These are phyloP conservation scores for Fusarium keratoplasticum DNA, from an alignment of 2,329 filamentous ascomycete genomes.

Conservation along the genomic window DNA sequence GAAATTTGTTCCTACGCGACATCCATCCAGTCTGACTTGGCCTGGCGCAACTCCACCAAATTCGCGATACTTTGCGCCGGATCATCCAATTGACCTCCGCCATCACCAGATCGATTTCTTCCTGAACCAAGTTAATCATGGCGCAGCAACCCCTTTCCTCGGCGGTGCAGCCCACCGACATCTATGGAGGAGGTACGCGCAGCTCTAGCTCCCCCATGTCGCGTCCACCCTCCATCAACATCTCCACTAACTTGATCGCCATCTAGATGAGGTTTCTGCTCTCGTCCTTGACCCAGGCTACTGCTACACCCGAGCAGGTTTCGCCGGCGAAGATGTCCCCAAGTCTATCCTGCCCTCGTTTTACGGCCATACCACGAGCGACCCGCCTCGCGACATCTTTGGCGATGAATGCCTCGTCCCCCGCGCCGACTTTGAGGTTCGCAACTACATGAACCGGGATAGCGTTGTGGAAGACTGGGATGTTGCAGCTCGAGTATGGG, in stretches of 20 bases:
- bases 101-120: slow-evolving; percentile 17
- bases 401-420: slow-evolving; percentile 92
- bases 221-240: slow-evolving; percentile 25
- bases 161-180: slow-evolving; percentile 69
- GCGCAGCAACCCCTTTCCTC: slow-evolving; percentile 67
- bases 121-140: slow-evolving; percentile 53
- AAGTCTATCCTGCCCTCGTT: slow-evolving; percentile 93
- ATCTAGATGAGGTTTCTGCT: slow-evolving; percentile 92
- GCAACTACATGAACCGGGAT: slow-evolving; percentile 91
- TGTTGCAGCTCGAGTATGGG: slow-evolving; percentile 87
- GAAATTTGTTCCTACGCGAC: slow-evolving; percentile 51
- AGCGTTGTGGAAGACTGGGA: slow-evolving; percentile 98
- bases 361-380: slow-evolving; percentile 74
- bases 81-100: slow-evolving; percentile 42
- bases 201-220: slow-evolving; percentile 31
- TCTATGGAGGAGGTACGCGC: slow-evolving; percentile 70
- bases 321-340: slow-evolving; percentile 96
- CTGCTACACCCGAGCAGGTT: slow-evolving; percentile 90
- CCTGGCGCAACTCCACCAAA: slow-evolving; percentile 43
- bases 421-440: slow-evolving; percentile 80
- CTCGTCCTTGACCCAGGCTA: slow-evolving; percentile 97
- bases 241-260: slow-evolving; percentile 33
- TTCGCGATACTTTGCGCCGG: slow-evolving; percentile 40
- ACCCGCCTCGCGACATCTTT: slow-evolving; percentile 72
- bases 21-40: slow-evolving; percentile 17